Evolutionary conservation across 352 stramenopile genomes (phyloP), one percentile per base, ranked within the genome.

Genomic region (Globisporangium barbulae): DNA sequence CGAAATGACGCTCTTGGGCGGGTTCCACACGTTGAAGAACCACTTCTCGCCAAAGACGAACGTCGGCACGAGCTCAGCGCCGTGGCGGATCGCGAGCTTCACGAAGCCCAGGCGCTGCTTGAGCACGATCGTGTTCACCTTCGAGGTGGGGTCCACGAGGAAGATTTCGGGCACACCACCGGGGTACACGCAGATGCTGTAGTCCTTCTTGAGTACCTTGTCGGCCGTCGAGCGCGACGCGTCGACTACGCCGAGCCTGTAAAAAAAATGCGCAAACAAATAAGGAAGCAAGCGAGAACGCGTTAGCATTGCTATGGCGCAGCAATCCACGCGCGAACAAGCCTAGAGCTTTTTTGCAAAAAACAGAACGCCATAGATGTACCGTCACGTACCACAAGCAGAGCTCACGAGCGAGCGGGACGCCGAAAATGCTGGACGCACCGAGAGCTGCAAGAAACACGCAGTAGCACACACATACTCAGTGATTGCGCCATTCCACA

Each of bases 11-110:
- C 47, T 55, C 57, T 63, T 63, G 13, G 57, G 42, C 6, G 57
- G 57, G 47, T 21, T 55, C 57, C 57, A 63, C 30, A 63, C 57
- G 22, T 89, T 88, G 75, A 90, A 91, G 19, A 91, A 74, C 64
- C 72, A 91, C 71, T 93, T 93, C 60, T 93, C 85, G 53, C 76
- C 76, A 56, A 93, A 93, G 13, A 91, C 85, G 52, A 91, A 91
- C 15, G 72, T 83, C 5, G 85, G 85, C 25, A 93, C 85, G 57
- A 93, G 76, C 25, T 91, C 79, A 1, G 82, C 85, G 13, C 82
- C 82, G 45, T 93, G 81, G 35, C 79, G 81, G 54, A 93, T 89
- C 47, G 85, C 85, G 30, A 93, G 70, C 65, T 91, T 93, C 67
- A 93, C 76, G 47, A 93, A 93, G 17, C 85, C 85, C 42, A 93